A percentile compares a stretch with the other conserved stretches of the same genome.
Evolutionary conservation across 1,284 basidiomycete species (phyloP).

Genomic region (Puccinia horiana): DNA sequence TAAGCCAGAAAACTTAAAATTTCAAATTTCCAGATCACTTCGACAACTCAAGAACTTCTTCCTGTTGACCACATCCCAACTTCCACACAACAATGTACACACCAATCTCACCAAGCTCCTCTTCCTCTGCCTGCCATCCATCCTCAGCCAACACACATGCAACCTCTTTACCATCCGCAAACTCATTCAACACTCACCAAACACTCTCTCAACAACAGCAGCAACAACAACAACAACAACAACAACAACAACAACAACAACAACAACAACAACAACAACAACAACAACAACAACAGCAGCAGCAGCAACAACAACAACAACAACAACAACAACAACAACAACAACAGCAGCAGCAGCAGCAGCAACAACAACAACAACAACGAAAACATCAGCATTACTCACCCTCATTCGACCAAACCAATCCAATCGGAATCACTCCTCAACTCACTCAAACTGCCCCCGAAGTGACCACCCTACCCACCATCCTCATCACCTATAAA

Average conservation of each 20-base stretch:
- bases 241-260: not conserved
- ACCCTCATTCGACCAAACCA: slow-evolving; percentile 5
- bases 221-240: slow-evolving; percentile 1
- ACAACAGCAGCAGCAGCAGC: not conserved
- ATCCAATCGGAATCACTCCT: slow-evolving; percentile 45
- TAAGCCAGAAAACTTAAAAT: not conserved
- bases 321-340: not conserved
- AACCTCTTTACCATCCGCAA: slow-evolving; percentile 22
- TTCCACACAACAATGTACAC: not conserved
- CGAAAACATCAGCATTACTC: slow-evolving; percentile 4
- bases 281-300: not conserved
- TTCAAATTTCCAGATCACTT: not conserved
- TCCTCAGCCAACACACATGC: slow-evolving; percentile 18
- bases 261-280: not conserved
- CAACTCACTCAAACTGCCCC: slow-evolving; percentile 36
- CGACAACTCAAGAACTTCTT: not conserved
- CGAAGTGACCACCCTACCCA: slow-evolving; percentile 37
- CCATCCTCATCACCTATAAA: slow-evolving; percentile 44
- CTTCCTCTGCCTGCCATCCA: slow-evolving; percentile 6
- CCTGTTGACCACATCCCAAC: not conserved
- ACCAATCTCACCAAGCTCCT: slow-evolving; percentile 24
- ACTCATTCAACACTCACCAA: slow-evolving; percentile 11
- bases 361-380: not conserved
- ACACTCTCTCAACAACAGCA: not conserved
- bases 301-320: not conserved